A percentile compares a stretch with the other conserved stretches of the same genome.
Conservation (phyloP, 805 yeast species). For the Ogataea degrootiae region DNA sequence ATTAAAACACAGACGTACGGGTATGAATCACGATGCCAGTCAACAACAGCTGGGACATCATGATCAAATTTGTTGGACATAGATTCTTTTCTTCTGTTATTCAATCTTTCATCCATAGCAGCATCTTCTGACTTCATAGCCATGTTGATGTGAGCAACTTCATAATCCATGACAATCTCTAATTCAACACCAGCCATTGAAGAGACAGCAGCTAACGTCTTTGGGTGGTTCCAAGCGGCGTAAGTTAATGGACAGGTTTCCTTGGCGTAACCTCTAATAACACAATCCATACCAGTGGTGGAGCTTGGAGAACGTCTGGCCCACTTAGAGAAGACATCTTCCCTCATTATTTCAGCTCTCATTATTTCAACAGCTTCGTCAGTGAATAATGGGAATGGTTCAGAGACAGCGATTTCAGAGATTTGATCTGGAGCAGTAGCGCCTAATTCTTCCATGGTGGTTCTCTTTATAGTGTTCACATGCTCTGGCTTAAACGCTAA, state of each 20-base stretch:
- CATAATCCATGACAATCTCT: conserved; percentile 52
- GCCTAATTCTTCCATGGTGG: conserved; percentile 49
- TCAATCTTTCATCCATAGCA: conserved; percentile 28
- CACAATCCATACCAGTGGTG: conserved; percentile 44
- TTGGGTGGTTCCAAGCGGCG: conserved; percentile 57
- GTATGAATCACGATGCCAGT: conserved; percentile 59
- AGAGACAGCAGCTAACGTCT: conserved; percentile 46
- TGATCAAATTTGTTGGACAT: conserved; percentile 21
- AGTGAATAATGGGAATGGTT: conserved; percentile 58
- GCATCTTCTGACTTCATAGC: conserved; percentile 37
- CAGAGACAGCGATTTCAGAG: conserved; percentile 50
- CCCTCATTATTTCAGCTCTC: conserved; percentile 49
- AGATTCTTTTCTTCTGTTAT: conserved; percentile 21
- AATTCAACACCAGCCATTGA: conserved; percentile 57
- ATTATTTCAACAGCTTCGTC: conserved; percentile 55
- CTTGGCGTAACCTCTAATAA: conserved; percentile 46
- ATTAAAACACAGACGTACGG: conserved; percentile 62
- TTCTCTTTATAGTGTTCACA: conserved; percentile 32
- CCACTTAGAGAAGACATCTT: conserved; percentile 40
- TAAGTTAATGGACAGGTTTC: conserved; percentile 45
- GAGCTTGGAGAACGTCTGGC: conserved; percentile 40
- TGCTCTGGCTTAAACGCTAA: conserved; percentile 33
- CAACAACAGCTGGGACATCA: conserved; percentile 50
- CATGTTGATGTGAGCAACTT: conserved; percentile 49
- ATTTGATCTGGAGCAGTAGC: conserved; percentile 42